A percentile compares a stretch with the other conserved stretches of the same genome.
Evolutionary conservation across 1,284 basidiomycete genomes (phyloP).

Genomic region (Cryptococcus jaspeensis): DNA sequence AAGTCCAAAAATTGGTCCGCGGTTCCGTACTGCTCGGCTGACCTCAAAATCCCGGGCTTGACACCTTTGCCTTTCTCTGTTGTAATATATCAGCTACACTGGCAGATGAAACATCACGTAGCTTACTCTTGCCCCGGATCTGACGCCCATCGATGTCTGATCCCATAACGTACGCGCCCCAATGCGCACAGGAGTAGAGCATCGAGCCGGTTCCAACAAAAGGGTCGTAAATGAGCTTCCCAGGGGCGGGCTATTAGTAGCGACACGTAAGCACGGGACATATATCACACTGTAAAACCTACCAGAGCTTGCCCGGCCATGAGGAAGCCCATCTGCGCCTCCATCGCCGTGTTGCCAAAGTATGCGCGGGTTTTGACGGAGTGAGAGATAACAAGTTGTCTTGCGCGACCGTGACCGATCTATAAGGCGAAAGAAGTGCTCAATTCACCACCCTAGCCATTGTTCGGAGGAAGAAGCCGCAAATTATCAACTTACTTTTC

Average conservation of each 20-base stretch:
- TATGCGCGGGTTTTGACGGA: conserved; percentile 88
- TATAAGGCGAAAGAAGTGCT: conserved; percentile 37
- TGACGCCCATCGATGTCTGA: conserved; percentile 97
- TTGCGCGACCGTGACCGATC: conserved; percentile 71
- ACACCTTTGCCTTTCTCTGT: conserved; percentile 51
- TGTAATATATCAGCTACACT: not conserved
- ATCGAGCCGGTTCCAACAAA: conserved; percentile 97
- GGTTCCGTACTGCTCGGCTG: conserved; percentile 83
- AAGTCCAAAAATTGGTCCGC: conserved; percentile 74
- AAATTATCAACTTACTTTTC: conserved; percentile 67
- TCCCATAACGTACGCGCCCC: conserved; percentile 83
- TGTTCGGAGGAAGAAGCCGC: not conserved
- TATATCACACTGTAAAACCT: conserved; percentile 8
- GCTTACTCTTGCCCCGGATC: conserved; percentile 79
- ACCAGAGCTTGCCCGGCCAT: conserved; percentile 96
- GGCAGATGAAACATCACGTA: not conserved
- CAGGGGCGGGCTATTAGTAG: conserved; percentile 67
- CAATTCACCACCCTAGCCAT: not conserved
- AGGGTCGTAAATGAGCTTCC: conserved; percentile 91
- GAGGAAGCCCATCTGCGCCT: conserved; percentile 86
- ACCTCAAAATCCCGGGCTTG: conserved; percentile 68
- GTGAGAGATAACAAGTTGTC: conserved; percentile 66
- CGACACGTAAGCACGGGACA: not conserved
- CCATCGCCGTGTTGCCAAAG: conserved; percentile 98
- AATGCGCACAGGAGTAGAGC: conserved; percentile 79